These are phyloP conservation scores for Phylloporus arenicola DNA, from an alignment of 768 basidiomycete genomes.

Conservation along the genomic window DNA sequence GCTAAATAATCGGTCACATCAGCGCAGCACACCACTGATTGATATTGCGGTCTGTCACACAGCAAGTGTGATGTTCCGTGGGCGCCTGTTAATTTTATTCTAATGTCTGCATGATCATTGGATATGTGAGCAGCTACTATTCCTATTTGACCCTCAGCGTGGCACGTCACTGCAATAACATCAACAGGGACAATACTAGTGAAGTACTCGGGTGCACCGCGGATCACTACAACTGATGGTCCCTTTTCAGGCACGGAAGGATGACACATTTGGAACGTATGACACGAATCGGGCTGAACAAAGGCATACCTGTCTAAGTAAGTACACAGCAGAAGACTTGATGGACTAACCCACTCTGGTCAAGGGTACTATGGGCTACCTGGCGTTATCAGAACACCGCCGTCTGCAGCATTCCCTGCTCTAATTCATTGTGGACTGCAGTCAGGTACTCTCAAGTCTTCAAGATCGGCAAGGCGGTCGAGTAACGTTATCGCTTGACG, in stretches of 20 bases:
- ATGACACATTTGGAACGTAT: not conserved
- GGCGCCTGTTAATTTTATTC: not conserved
- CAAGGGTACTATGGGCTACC: no score
- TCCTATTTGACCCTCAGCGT: not conserved
- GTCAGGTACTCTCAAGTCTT: not conserved
- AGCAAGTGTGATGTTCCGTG: constrained; percentile 1
- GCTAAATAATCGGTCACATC: not conserved
- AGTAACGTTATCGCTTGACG: no score
- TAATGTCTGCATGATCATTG: not conserved
- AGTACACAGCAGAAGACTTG: not conserved
- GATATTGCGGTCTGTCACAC: not conserved
- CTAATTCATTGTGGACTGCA: not conserved
- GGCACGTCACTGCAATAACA: not conserved
- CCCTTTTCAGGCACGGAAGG: not conserved
- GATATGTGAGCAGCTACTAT: not conserved
- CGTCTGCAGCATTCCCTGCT: not conserved
- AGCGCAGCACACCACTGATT: not conserved
- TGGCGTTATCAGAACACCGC: no score
- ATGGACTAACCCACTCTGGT: not conserved
- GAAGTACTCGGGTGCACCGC: not conserved
- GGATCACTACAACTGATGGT: not conserved
- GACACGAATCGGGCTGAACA: not conserved
- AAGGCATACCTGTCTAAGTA: not conserved
- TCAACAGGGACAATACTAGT: not conserved
- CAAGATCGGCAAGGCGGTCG: no score